Conservation (phyloP, 2,329 filamentous ascomycete genomes). For the Fusarium albosuccineum region DNA sequence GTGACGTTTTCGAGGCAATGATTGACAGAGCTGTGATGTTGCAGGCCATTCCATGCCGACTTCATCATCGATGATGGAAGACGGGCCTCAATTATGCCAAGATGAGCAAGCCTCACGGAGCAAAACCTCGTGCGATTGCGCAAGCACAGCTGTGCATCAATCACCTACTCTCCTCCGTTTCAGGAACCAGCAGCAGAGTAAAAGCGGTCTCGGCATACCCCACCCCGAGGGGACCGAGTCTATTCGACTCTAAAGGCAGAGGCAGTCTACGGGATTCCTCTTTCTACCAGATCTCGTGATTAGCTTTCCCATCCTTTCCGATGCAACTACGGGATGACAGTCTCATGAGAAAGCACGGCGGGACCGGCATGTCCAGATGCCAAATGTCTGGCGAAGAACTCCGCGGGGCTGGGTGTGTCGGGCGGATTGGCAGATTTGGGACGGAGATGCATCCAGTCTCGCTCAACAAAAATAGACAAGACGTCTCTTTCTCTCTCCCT, state of each 20-base stretch:
- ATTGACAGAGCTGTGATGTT: neutral
- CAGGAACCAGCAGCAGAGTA: neutral
- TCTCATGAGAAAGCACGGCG: neutral
- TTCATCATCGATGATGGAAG: slow-evolving; percentile 10
- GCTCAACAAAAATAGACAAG: slow-evolving; percentile 6
- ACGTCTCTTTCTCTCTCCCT: neutral
- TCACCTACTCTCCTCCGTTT: neutral
- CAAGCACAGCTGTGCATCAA: slow-evolving; percentile 1
- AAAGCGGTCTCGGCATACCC: slow-evolving; percentile 6
- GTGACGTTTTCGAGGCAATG: slow-evolving; percentile 1
- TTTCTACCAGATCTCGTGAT: slow-evolving; percentile 23
- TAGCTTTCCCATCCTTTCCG: neutral
- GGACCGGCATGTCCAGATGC: neutral
- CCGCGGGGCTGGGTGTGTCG: neutral
- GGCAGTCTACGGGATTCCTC: slow-evolving; percentile 20
- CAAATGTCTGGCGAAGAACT: slow-evolving; percentile 5
- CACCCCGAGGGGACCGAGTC: slow-evolving; percentile 7
- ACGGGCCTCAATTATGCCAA: neutral
- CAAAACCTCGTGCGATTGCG: slow-evolving; percentile 1
- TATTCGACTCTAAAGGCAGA: no score
- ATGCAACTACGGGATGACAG: neutral
- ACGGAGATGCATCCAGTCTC: neutral
- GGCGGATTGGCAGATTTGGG: neutral
- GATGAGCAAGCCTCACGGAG: neutral
- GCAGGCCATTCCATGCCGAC: neutral